Conservation (phyloP, 2,329 filamentous ascomycete species). For the Colletotrichum lentis region DNA sequence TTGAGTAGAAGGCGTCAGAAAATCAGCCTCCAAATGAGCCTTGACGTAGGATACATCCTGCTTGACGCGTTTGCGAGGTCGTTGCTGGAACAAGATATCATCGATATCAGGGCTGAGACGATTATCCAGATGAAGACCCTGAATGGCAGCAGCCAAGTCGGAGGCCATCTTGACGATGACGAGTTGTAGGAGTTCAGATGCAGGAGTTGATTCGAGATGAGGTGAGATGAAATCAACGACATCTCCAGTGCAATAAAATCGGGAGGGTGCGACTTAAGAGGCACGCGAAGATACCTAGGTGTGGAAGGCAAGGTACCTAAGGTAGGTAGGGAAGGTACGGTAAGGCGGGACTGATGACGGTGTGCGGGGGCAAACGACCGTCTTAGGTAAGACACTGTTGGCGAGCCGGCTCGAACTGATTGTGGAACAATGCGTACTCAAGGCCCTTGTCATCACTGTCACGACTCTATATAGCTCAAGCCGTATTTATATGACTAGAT, state of each 20-base stretch:
- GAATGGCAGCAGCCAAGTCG: slow-evolving; percentile 35
- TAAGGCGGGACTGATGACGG: slow-evolving; percentile 6
- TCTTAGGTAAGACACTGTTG: background rate
- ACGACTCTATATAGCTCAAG: background rate
- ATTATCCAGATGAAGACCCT: slow-evolving; percentile 32
- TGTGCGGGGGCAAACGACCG: slow-evolving; percentile 17
- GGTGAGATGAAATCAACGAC: background rate
- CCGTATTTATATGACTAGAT: no score
- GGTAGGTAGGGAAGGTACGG: background rate
- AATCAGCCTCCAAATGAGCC: slow-evolving; percentile 75
- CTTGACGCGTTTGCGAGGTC: slow-evolving; percentile 53
- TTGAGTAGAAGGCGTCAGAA: slow-evolving; percentile 78
- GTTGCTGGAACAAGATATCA: slow-evolving; percentile 61
- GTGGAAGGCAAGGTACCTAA: background rate
- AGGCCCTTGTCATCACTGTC: background rate
- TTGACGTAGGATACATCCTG: slow-evolving; percentile 72
- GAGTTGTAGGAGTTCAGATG: background rate
- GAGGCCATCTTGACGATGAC: slow-evolving; percentile 25
- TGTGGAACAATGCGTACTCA: background rate
- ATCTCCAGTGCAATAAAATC: background rate
- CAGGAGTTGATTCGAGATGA: background rate
- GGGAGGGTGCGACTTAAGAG: background rate
- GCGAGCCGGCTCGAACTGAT: background rate
- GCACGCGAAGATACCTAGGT: background rate
- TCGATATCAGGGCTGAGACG: slow-evolving; percentile 55